phyloP scores from a whole-genome alignment of 2,329 filamentous ascomycete genomes.

The Ophiostoma triangulosporum region DNA sequence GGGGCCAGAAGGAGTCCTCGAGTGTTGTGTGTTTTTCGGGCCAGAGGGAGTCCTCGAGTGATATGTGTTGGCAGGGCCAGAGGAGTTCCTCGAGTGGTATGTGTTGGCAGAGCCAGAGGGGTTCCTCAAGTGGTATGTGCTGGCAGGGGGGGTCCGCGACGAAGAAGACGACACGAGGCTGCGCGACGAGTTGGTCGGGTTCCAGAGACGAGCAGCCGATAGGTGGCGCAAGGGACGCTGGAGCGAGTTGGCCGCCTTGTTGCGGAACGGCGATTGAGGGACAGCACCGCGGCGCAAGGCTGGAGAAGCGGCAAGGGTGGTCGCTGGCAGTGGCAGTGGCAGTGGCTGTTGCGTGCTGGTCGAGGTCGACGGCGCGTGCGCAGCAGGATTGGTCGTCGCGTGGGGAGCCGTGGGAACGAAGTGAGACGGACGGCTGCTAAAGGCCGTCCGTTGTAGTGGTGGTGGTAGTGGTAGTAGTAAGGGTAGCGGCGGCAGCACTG shows the following conservation, averaged over 20 bases:
- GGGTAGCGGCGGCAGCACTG: too few relatives aligned
- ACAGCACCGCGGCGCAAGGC: background rate
- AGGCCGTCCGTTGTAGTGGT: constrained; percentile 26
- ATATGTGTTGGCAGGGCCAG: background rate
- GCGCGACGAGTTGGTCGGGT: constrained; percentile 45
- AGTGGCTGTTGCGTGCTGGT: background rate
- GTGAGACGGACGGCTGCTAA: constrained; percentile 28
- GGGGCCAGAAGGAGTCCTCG: too few relatives aligned
- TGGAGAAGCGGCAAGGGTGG: background rate
- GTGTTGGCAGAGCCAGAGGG: background rate
- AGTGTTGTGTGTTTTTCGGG: background rate
- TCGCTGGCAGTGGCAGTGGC: background rate
- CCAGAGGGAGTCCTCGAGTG: constrained; percentile 1
- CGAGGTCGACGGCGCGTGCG: constrained; percentile 3
- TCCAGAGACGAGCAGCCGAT: constrained; percentile 42
- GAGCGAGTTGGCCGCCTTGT: constrained; percentile 21
- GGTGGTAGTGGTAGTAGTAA: background rate
- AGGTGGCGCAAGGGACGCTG: constrained; percentile 23
- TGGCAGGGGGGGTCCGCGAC: background rate
- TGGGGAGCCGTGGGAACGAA: constrained; percentile 36
- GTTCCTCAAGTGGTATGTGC: too few relatives aligned
- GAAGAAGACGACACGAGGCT: constrained; percentile 14
- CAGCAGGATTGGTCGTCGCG: constrained; percentile 19
- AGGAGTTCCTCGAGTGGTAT: background rate
- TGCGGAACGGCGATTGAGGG: constrained; percentile 31